Evolutionary conservation across 257 asterid genomes (phyloP).

Genomic region (Dorcoceras hygrometricum): DNA sequence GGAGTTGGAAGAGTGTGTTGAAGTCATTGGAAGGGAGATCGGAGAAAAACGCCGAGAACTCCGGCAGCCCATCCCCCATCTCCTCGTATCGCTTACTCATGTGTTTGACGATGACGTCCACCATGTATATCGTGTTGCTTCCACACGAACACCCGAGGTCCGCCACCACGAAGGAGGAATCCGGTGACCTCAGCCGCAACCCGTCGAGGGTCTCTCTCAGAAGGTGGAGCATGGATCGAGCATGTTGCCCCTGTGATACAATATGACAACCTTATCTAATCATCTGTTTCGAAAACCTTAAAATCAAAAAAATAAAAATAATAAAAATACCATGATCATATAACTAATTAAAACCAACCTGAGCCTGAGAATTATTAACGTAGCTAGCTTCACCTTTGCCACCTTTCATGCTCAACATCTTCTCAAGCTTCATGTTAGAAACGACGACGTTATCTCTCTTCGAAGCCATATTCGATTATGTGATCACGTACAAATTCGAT

Average conservation of each 20-base stretch:
- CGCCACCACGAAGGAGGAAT: constrained; percentile 61
- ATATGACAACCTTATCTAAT: background rate
- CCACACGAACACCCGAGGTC: constrained; percentile 94
- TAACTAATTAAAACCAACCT: constrained; percentile 37
- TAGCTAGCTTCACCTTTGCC: constrained; percentile 95
- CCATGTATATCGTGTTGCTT: constrained; percentile 72
- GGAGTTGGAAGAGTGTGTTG: constrained; percentile 82
- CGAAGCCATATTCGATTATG: constrained; percentile 42
- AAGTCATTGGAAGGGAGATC: constrained; percentile 92
- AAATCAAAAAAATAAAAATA: background rate
- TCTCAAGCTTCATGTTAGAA: constrained; percentile 67
- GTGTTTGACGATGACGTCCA: constrained; percentile 74
- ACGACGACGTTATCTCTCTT: constrained; percentile 56
- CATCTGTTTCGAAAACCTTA: background rate
- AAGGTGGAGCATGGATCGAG: constrained; percentile 76
- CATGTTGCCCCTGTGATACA: constrained; percentile 62
- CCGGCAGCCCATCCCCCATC: constrained; percentile 49
- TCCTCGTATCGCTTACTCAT: constrained; percentile 62
- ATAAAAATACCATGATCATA: background rate
- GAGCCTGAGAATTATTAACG: constrained; percentile 87
- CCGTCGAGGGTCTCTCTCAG: constrained; percentile 63
- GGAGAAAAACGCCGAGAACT: constrained; percentile 79
- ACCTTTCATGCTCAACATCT: constrained; percentile 82
- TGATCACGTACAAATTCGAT: background rate
- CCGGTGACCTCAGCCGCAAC: constrained; percentile 47